phyloP scores from a whole-genome alignment of 306 rosid species.

The Vigna angularis region DNA sequence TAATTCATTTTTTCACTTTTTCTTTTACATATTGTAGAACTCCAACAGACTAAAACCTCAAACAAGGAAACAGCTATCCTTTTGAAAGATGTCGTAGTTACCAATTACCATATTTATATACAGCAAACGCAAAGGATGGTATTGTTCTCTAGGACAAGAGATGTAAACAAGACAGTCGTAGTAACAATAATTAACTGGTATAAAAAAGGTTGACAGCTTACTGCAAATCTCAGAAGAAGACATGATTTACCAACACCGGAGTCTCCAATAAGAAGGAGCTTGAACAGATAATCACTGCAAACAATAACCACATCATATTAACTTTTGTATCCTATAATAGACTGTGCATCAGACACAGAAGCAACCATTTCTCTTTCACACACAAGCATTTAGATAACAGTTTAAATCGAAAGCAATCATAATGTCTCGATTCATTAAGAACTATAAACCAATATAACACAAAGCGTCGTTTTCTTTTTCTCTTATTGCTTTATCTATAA shows the following conservation, averaged over 20 bases:
- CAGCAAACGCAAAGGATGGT: constrained; percentile 6
- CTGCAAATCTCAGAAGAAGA: constrained; percentile 95
- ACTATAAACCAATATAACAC: constrained; percentile 15
- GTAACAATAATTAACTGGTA: constrained; percentile 23
- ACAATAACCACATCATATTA: constrained; percentile 12
- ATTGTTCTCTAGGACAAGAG: neutral
- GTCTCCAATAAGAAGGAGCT: constrained; percentile 96
- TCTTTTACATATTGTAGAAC: neutral
- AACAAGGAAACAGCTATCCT: neutral
- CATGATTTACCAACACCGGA: constrained; percentile 98
- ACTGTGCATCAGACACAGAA: constrained; percentile 1
- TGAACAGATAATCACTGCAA: constrained; percentile 91
- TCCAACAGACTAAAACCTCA: constrained; percentile 21
- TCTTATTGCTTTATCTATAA: constrained; percentile 4
- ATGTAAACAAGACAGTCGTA: constrained; percentile 3
- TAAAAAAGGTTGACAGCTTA: constrained; percentile 52
- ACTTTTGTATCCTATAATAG: constrained; percentile 6
- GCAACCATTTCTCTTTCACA: neutral
- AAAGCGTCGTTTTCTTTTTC: neutral
- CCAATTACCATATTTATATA: neutral
- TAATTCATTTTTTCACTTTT: constrained; percentile 4
- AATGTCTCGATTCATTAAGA: constrained; percentile 9
- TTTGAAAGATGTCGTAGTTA: neutral
- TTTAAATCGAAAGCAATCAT: neutral
- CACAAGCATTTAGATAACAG: constrained; percentile 4